These are phyloP conservation scores for Davidsoniella australis DNA, from an alignment of 2,329 filamentous ascomycete genomes.

Conservation along the genomic window DNA sequence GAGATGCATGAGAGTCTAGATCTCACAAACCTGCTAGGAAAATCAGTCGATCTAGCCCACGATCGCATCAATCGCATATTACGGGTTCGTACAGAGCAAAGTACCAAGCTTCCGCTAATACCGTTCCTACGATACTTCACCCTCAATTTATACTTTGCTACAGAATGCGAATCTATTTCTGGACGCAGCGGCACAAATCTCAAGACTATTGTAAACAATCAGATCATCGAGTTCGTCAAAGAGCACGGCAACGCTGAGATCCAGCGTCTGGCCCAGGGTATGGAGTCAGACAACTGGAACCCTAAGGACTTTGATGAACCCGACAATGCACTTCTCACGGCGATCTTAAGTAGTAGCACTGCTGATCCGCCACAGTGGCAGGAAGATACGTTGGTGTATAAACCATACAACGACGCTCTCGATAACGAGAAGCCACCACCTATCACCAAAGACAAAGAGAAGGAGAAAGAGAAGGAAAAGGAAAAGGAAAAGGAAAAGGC, in stretches of 20 bases:
- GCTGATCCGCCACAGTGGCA: conserved; percentile 52
- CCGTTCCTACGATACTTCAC: conserved; percentile 69
- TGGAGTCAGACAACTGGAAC: conserved; percentile 69
- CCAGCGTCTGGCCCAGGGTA: conserved; percentile 55
- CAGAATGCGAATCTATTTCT: conserved; percentile 73
- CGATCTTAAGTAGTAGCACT: conserved; percentile 53
- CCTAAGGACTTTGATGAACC: conserved; percentile 56
- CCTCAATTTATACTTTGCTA: conserved; percentile 66
- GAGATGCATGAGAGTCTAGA: conserved; percentile 64
- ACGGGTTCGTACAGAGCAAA: conserved; percentile 61
- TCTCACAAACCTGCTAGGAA: conserved; percentile 58
- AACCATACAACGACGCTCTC: conserved; percentile 25
- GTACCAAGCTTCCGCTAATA: conserved; percentile 45
- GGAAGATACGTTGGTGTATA: conserved; percentile 41
- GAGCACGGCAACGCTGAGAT: conserved; percentile 54
- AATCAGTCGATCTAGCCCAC: conserved; percentile 66
- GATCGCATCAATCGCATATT: conserved; percentile 61
- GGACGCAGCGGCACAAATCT: conserved; percentile 59
- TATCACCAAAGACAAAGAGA: conserved; percentile 32
- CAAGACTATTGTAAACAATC: conserved; percentile 63
- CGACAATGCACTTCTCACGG: conserved; percentile 41
- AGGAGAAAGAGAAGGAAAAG: conserved; percentile 49
- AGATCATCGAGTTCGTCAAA: conserved; percentile 67
- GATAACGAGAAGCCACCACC: conserved; percentile 20
- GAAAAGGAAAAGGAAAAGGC: conserved; percentile 52